Evolutionary conservation across 371 early-diverging fungal genomes (phyloP).

Genomic region (Apophysomyces variabilis): DNA sequence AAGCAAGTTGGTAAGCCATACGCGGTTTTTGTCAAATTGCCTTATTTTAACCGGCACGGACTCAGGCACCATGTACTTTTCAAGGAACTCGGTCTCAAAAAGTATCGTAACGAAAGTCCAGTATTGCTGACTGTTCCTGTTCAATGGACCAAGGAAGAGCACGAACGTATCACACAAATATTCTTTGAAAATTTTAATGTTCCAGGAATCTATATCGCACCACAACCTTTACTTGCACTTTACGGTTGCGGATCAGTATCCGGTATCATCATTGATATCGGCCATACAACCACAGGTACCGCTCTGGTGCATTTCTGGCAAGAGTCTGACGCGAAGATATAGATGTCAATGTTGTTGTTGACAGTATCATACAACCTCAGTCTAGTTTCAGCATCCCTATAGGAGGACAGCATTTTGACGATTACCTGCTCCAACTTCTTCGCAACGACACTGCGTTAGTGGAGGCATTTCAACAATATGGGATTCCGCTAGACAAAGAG

Average conservation of each 20-base stretch:
- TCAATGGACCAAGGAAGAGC: conserved; percentile 83
- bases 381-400: conserved; percentile 66
- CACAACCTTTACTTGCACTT: conserved; percentile 81
- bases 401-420: conserved; percentile 73
- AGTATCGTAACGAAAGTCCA: conserved; percentile 78
- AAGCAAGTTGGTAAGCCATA: conserved; percentile 69
- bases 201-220: conserved; percentile 84
- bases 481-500: conserved; percentile 49
- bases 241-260: conserved; percentile 81
- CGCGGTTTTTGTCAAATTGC: background rate
- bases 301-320: no score
- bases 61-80: conserved; percentile 76
- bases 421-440: conserved; percentile 61
- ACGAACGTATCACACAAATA: conserved; percentile 83
- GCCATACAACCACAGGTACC: conserved; percentile 74
- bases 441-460: conserved; percentile 60
- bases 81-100: conserved; percentile 75
- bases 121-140: conserved; percentile 80
- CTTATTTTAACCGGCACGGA: background rate
- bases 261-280: conserved; percentile 91
- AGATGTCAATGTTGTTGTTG: conserved; percentile 78
- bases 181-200: conserved; percentile 91
- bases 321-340: background rate
- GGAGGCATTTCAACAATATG: conserved; percentile 38
- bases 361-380: conserved; percentile 63